Conservation (phyloP, 1,284 basidiomycete genomes). For the Blastosporella zonata region DNA sequence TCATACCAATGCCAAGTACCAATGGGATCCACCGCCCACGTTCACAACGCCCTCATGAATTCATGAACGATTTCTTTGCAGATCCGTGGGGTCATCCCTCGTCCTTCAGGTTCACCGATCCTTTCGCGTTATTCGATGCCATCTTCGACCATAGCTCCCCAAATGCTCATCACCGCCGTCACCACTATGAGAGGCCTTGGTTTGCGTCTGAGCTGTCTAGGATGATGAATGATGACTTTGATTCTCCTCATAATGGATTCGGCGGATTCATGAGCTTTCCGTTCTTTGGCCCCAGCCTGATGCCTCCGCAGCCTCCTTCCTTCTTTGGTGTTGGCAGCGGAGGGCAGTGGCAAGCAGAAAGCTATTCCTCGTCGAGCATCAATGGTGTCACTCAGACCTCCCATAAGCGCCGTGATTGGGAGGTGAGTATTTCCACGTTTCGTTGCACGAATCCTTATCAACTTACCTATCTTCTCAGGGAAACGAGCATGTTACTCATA, state of each 20-base stretch:
- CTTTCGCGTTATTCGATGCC: conserved; percentile 66
- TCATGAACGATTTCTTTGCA: conserved; percentile 30
- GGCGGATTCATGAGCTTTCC: conserved; percentile 13
- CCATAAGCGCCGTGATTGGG: conserved; percentile 51
- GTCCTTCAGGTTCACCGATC: conserved; percentile 58
- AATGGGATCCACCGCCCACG: conserved; percentile 26
- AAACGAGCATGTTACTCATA: conserved; percentile 66
- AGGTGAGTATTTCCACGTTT: conserved; percentile 36
- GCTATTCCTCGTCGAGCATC: conserved; percentile 48
- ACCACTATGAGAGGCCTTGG: conserved; percentile 24
- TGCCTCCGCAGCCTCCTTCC: conserved; percentile 20
- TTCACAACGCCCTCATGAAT: conserved; percentile 27
- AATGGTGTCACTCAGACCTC: conserved; percentile 67
- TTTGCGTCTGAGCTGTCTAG: conserved; percentile 11
- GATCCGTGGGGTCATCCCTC: conserved; percentile 29
- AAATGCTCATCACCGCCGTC: conserved; percentile 16
- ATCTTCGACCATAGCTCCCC: conserved; percentile 50
- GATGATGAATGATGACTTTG: conserved; percentile 28
- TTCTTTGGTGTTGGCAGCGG: conserved; percentile 21
- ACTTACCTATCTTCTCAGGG: conserved; percentile 42
- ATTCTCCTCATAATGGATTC: conserved; percentile 25
- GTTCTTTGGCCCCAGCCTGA: conserved; percentile 15
- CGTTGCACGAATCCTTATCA: background rate
- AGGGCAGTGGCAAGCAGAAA: conserved; percentile 50
- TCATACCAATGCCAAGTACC: conserved; percentile 22